phyloP scores from a whole-genome alignment of 129 eudicot species.

The Helichrysum umbraculigerum region DNA sequence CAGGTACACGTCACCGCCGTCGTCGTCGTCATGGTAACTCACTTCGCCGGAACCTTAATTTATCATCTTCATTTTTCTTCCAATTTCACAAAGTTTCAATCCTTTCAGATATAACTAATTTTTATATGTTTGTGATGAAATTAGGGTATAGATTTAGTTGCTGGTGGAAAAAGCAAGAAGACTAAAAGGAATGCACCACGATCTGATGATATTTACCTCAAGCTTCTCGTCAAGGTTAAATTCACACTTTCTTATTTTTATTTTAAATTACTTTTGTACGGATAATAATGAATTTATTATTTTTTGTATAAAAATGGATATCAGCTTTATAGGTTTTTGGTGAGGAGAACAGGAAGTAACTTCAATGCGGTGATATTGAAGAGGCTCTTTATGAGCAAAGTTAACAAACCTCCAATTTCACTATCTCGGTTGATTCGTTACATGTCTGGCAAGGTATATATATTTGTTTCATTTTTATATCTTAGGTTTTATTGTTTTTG shows the following conservation, averaged over 20 bases:
- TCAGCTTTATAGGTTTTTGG: conserved; percentile 58
- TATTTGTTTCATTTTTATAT: neutral
- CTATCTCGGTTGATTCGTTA: conserved; percentile 49
- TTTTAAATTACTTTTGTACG: no score
- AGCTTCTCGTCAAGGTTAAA: conserved; percentile 76
- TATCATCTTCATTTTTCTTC: neutral
- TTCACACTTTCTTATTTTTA: neutral
- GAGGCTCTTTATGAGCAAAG: conserved; percentile 57
- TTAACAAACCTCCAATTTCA: conserved; percentile 56
- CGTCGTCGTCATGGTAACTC: conserved; percentile 22
- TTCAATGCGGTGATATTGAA: conserved; percentile 58
- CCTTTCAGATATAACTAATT: no score
- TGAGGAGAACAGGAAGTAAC: conserved; percentile 57
- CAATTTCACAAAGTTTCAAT: neutral
- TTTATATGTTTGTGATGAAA: no score
- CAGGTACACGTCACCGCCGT: conserved; percentile 30
- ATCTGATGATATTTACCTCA: conserved; percentile 78
- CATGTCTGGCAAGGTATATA: conserved; percentile 51
- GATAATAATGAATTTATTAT: no score
- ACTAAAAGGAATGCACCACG: conserved; percentile 80
- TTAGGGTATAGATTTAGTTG: conserved; percentile 79
- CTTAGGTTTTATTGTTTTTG: no score
- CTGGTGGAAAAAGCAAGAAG: conserved; percentile 83
- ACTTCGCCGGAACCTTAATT: conserved; percentile 4
- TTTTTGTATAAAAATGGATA: neutral